Percentiles rank a stretch among this genome's conserved stretches.
Conservation (phyloP, 352 stramenopile genomes). For the Globisporangium uncinulatum region DNA sequence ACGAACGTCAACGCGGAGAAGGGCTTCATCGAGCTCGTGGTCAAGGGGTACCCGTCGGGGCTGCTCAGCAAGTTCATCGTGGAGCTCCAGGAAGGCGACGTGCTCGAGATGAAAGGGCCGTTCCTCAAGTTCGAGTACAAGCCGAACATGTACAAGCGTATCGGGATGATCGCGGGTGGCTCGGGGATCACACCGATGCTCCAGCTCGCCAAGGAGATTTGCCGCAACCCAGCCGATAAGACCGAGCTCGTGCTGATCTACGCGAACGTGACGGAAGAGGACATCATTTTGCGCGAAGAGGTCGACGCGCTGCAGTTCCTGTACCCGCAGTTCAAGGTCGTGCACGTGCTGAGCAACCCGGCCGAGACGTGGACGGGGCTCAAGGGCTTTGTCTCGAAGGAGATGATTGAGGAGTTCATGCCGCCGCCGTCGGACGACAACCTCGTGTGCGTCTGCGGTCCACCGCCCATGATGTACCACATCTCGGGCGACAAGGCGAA, state of each 20-base stretch:
- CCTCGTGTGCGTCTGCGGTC: constrained; percentile 87
- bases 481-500: constrained; percentile 84
- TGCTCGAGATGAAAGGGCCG: constrained; percentile 88
- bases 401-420: constrained; percentile 83
- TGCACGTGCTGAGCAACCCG: constrained; percentile 71
- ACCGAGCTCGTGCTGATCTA: constrained; percentile 86
- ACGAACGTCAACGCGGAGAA: constrained; percentile 80
- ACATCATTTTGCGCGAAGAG: constrained; percentile 88
- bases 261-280: constrained; percentile 77
- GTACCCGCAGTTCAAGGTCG: constrained; percentile 75
- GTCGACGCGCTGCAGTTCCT: constrained; percentile 78
- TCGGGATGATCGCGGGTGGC: constrained; percentile 87
- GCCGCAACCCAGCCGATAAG: constrained; percentile 72
- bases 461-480: constrained; percentile 87
- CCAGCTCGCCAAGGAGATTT: constrained; percentile 81
- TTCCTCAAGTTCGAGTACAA: constrained; percentile 84
- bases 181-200: constrained; percentile 90
- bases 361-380: constrained; percentile 57
- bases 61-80: constrained; percentile 86
- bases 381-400: constrained; percentile 72
- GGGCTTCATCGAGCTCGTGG: constrained; percentile 81
- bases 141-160: constrained; percentile 86
- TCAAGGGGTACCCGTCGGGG: constrained; percentile 87
- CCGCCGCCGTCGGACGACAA: constrained; percentile 68
- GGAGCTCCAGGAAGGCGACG: constrained; percentile 75